These are phyloP conservation scores for Plasmodium malariae DNA, from an alignment of 169 alveolate species.

Conservation along the genomic window DNA sequence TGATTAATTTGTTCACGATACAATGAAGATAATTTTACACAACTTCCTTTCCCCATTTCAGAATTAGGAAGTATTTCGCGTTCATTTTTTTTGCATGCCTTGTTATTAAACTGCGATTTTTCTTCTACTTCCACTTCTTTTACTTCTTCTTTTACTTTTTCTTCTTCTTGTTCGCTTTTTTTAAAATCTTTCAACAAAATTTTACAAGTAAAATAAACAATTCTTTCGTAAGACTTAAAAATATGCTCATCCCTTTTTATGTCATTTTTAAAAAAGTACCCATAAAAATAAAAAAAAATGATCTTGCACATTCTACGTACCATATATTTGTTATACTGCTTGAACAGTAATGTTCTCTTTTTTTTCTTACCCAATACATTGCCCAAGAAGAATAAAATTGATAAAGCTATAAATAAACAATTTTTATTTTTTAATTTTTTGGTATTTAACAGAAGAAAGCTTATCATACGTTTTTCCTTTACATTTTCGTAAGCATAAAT, in stretches of 20 bases:
- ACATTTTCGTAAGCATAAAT: slow-evolving; percentile 34
- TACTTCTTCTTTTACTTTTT: background rate
- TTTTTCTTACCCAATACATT: slow-evolving; percentile 14
- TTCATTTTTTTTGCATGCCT: no score
- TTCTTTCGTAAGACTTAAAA: slow-evolving; percentile 25
- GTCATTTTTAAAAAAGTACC: slow-evolving; percentile 50
- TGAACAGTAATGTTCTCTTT: slow-evolving; percentile 4
- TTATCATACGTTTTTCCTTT: slow-evolving; percentile 13
- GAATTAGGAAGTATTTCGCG: no score
- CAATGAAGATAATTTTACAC: no score
- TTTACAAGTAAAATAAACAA: slow-evolving; percentile 16
- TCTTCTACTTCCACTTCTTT: background rate
- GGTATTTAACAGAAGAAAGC: slow-evolving; percentile 56
- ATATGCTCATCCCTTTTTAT: slow-evolving; percentile 13
- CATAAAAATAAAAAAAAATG: slow-evolving; percentile 69
- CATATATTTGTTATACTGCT: slow-evolving; percentile 21
- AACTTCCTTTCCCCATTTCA: no score
- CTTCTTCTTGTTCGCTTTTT: background rate
- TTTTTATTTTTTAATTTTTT: slow-evolving; percentile 43
- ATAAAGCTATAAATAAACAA: slow-evolving; percentile 47
- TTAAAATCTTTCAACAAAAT: slow-evolving; percentile 21
- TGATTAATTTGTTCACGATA: no score
- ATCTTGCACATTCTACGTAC: slow-evolving; percentile 33
- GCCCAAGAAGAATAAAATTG: slow-evolving; percentile 44
- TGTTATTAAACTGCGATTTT: no score